Evolutionary conservation across 805 yeast species (phyloP).

Genomic region (Starmerella khaoyaiensis): DNA sequence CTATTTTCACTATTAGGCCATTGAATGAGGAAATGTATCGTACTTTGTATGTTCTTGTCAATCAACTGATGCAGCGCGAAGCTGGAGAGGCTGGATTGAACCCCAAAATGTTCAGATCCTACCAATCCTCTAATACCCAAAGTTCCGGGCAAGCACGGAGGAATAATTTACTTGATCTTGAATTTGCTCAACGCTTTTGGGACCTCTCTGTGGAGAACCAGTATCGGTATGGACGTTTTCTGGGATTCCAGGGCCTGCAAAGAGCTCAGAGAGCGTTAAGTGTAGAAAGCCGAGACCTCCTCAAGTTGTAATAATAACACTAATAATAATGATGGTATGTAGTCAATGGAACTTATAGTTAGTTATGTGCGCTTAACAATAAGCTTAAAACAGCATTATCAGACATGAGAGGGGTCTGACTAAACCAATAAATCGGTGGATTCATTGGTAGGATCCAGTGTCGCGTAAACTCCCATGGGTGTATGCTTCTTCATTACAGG

Average conservation of each 20-base stretch:
- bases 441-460: no score
- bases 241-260: constrained; percentile 24
- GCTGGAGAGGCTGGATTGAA: constrained; percentile 66
- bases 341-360: no score
- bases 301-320: constrained; percentile 4
- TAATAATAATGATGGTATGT: no score
- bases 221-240: constrained; percentile 21
- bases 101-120: constrained; percentile 35
- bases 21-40: constrained; percentile 63
- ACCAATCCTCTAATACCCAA: no score
- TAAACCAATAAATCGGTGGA: no score
- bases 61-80: constrained; percentile 70
- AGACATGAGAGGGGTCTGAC: no score
- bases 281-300: constrained; percentile 11
- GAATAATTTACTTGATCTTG: constrained; percentile 24
- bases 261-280: constrained; percentile 21
- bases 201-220: constrained; percentile 21
- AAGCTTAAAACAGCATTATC: no score
- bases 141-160: constrained; percentile 10
- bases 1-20: constrained; percentile 60
- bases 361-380: no score
- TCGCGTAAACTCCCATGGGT: no score
- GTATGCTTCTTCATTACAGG: no score
- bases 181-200: constrained; percentile 22
- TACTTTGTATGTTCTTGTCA: constrained; percentile 72